Conservation (phyloP, 192 early-diverging fungal genomes). For the Linnemannia schmuckeri region DNA sequence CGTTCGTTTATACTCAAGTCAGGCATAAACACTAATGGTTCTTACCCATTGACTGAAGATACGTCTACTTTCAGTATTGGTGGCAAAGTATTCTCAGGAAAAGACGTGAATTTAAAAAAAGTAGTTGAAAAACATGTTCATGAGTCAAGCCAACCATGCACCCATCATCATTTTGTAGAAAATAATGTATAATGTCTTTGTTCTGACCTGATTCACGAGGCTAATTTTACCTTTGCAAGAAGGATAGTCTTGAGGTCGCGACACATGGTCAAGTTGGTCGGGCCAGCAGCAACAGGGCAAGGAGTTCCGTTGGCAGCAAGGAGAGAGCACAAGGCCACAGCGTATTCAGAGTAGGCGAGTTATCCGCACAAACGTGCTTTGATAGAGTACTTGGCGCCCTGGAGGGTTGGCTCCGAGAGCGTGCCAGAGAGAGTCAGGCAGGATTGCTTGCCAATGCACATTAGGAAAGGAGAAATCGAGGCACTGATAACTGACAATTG, state of each 20-base stretch:
- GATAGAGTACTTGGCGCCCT: background rate
- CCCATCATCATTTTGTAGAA: too few species aligned
- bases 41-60: too few species aligned
- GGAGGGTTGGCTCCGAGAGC: background rate
- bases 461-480: background rate
- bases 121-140: too few species aligned
- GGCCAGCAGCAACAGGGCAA: background rate
- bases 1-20: too few species aligned
- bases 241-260: conserved; percentile 10
- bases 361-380: background rate
- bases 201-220: too few species aligned
- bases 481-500: background rate
- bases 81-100: too few species aligned
- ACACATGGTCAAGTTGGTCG: conserved; percentile 18
- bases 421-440: background rate
- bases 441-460: background rate
- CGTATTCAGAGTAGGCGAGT: background rate
- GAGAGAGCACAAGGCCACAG: background rate
- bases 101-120: too few species aligned
- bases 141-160: too few species aligned
- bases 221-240: conserved; percentile 4
- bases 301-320: background rate
- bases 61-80: too few species aligned
- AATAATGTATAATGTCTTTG: too few species aligned
- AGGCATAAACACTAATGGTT: too few species aligned